Conservation (phyloP, 2,329 filamentous ascomycete species). For the Didymella pomorum region DNA sequence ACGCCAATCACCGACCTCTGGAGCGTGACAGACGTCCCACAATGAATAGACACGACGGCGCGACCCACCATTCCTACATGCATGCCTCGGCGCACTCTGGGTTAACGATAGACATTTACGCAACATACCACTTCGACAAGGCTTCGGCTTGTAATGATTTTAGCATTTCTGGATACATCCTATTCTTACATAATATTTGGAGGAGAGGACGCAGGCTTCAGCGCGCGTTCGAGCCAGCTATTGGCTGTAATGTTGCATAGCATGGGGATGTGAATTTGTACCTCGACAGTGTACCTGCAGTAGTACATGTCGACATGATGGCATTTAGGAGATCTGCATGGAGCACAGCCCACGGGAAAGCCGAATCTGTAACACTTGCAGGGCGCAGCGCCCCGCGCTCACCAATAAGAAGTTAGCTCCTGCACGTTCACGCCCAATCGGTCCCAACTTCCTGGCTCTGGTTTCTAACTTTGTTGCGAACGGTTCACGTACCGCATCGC, state of each 20-base stretch:
- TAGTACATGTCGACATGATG: neutral
- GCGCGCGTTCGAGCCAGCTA: neutral
- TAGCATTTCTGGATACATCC: conserved; percentile 12
- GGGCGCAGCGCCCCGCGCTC: conserved; percentile 9
- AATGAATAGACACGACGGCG: conserved; percentile 16
- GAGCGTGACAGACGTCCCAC: neutral
- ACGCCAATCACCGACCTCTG: neutral
- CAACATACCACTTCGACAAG: conserved; percentile 10
- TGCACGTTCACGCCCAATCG: neutral
- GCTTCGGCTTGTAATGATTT: conserved; percentile 15
- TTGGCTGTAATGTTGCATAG: conserved; percentile 13
- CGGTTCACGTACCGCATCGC: conserved; percentile 4
- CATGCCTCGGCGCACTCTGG: conserved; percentile 17
- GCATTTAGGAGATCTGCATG: conserved; percentile 2
- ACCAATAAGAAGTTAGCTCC: conserved; percentile 13
- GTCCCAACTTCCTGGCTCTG: neutral
- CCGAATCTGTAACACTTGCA: conserved; percentile 1
- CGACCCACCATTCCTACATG: conserved; percentile 14
- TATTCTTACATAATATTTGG: conserved; percentile 20
- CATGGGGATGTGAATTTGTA: neutral
- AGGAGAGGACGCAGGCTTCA: conserved; percentile 1
- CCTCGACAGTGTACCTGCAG: neutral
- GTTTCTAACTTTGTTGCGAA: conserved; percentile 15
- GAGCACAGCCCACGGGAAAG: conserved; percentile 12
- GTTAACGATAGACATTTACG: conserved; percentile 19